Percentiles rank a stretch among this genome's conserved stretches.
phyloP scores from a whole-genome alignment of 164 flowering plant species.

The Hamamelis virginiana region DNA sequence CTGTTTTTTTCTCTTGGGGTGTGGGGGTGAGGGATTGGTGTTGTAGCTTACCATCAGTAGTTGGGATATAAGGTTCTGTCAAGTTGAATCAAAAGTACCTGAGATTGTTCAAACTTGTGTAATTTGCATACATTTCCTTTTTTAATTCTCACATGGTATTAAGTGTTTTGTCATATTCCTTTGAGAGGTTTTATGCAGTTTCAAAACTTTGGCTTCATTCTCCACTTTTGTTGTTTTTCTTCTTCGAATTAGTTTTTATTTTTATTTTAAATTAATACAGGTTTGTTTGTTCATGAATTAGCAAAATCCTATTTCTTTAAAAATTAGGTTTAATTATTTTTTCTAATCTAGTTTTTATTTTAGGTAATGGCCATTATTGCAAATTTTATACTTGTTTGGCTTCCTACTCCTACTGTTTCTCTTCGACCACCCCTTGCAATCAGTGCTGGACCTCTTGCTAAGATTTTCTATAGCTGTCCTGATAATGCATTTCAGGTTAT shows the following conservation, averaged over 20 bases:
- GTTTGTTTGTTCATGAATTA: too few relatives aligned
- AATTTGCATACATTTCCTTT: background rate
- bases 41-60: too few relatives aligned
- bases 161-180: background rate
- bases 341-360: conserved; percentile 13
- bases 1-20: too few relatives aligned
- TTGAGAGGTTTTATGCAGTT: background rate
- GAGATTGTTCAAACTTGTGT: background rate
- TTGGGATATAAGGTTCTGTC: background rate
- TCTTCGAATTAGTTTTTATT: too few relatives aligned
- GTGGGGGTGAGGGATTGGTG: too few relatives aligned
- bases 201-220: background rate
- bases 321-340: background rate
- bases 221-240: background rate
- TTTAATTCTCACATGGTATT: too few relatives aligned
- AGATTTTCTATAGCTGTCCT: conserved; percentile 81
- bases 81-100: background rate
- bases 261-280: background rate
- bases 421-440: conserved; percentile 70
- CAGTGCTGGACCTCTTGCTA: conserved; percentile 77
- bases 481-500: conserved; percentile 99
- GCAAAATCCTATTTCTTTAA: background rate
- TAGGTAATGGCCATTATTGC: conserved; percentile 95
- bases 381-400: conserved; percentile 97
- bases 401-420: conserved; percentile 96